These are phyloP conservation scores for Exophiala lecanii-corni DNA, from an alignment of 2,329 filamentous ascomycete species.

Conservation along the genomic window DNA sequence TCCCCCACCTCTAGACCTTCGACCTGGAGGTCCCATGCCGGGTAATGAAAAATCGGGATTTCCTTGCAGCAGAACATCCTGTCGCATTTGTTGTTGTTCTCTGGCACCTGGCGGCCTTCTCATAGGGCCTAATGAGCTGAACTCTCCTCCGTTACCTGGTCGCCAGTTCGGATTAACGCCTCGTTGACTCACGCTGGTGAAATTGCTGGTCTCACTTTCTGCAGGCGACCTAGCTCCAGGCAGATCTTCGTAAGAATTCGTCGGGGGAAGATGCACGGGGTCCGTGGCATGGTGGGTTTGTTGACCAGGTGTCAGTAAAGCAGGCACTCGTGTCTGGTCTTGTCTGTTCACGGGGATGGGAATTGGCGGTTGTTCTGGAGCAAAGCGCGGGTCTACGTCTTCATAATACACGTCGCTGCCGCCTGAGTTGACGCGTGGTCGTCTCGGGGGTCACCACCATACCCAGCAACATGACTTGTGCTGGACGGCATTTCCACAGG, in stretches of 20 bases:
- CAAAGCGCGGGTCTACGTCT: conserved; percentile 87
- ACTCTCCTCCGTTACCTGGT: conserved; percentile 41
- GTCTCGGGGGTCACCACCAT: conserved; percentile 33
- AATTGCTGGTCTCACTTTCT: conserved; percentile 74
- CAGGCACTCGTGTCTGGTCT: conserved; percentile 30
- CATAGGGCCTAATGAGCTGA: conserved; percentile 38
- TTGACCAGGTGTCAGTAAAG: conserved; percentile 36
- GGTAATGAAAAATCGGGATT: conserved; percentile 85
- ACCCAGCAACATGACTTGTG: conserved; percentile 40
- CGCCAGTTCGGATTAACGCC: conserved; percentile 87
- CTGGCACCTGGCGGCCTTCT: conserved; percentile 37
- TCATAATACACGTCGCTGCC: conserved; percentile 67
- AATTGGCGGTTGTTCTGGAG: conserved; percentile 38
- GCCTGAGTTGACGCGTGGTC: conserved; percentile 26
- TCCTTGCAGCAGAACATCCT: conserved; percentile 68
- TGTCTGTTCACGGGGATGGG: conserved; percentile 24
- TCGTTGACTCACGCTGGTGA: conserved; percentile 85
- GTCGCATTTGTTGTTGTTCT: conserved; percentile 51
- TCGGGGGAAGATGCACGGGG: conserved; percentile 13
- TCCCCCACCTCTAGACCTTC: conserved; percentile 7
- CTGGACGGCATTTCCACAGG: conserved; percentile 46
- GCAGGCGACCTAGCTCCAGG: conserved; percentile 65
- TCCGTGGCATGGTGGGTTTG: conserved; percentile 12
- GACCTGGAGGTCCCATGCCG: conserved; percentile 26
- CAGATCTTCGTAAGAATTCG: conserved; percentile 57